Evolutionary conservation across 441 rosid genomes (phyloP).

Genomic region (Aquilaria agallochum): DNA sequence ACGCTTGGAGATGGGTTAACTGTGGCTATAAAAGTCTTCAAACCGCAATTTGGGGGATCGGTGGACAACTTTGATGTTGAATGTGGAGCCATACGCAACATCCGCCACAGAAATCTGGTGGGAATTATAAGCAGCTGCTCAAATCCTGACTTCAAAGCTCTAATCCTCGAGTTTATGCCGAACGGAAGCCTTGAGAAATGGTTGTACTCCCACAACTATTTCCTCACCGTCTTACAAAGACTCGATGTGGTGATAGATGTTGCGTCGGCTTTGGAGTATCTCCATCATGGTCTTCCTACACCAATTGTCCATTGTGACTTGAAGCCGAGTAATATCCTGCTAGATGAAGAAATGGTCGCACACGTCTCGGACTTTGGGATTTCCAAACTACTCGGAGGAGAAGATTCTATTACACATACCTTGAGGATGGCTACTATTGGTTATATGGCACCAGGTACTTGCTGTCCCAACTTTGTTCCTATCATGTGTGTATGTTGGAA

Average conservation of each 20-base stretch:
- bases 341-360: conserved; percentile 18
- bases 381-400: conserved; percentile 12
- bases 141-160: conserved; percentile 15
- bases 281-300: conserved; percentile 7
- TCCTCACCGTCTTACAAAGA: conserved; percentile 3
- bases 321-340: conserved; percentile 15
- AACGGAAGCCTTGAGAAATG: conserved; percentile 21
- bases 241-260: conserved; percentile 14
- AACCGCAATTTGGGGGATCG: conserved; percentile 2
- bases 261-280: conserved; percentile 21
- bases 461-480: neutral
- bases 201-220: conserved; percentile 4
- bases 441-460: conserved; percentile 26
- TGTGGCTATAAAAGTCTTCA: conserved; percentile 14
- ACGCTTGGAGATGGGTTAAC: conserved; percentile 10
- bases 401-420: conserved; percentile 8
- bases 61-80: conserved; percentile 18
- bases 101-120: conserved; percentile 19
- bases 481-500: neutral
- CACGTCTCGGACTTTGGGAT: conserved; percentile 22
- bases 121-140: conserved; percentile 13
- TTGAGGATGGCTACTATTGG: conserved; percentile 19
- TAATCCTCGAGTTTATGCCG: conserved; percentile 19
- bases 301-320: conserved; percentile 20
- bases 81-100: conserved; percentile 8